Base-by-base conservation (phyloP, 2,329 filamentous ascomycete species). In the Sporothrix curviconia region DNA sequence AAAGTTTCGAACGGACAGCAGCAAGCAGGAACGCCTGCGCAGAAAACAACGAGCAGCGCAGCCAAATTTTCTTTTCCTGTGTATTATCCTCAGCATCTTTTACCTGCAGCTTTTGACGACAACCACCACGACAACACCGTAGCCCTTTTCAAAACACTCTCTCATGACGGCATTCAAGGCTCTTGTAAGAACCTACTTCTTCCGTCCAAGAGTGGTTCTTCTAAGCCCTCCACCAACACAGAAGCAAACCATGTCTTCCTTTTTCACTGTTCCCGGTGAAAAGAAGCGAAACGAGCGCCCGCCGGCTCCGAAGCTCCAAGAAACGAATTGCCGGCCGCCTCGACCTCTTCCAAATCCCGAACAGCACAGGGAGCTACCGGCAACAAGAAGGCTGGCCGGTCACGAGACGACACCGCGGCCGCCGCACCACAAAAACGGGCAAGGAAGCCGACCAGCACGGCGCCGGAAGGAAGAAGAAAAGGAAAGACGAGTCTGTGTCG, bases 241-340 rank as follows among this genome's bases (percentile, higher is more conserved):
- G n/a, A n/a, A n/a, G 36, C 62, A 66, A 65, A 76, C 63, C 64
- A 95, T 95, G 92, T 95, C 92, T 67, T 96, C 92, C 39, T 99
- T 97, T 74, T 99, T 99, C 74, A 96, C 92, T 53, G 78, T 87
- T 39, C 91, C 94, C 6, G 87, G 88, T 40, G 87, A 92, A 68
- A 90, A 89, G 76, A 97, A 97, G 80, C 81, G 94, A 66, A 97
- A 97, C n/a, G n/a, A 79, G 82, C 92, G 60, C 67, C 76, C 7
- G 71, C 76, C 57, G 78, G 79, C 25, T 68, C 75, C 15, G 78
- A 83, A 52, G 72, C 71, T 6, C 79, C 2, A 84, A 84, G 70
- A 87, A 85, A 68, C 77, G 81, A 69, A 66, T 78, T 60, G 78
- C 78, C 63, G 3, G 17, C 39, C 7, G 36, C 47, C 15, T 47